Evolutionary conservation across 768 basidiomycete genomes (phyloP).

Genomic region (Lentinula aciculospora): DNA sequence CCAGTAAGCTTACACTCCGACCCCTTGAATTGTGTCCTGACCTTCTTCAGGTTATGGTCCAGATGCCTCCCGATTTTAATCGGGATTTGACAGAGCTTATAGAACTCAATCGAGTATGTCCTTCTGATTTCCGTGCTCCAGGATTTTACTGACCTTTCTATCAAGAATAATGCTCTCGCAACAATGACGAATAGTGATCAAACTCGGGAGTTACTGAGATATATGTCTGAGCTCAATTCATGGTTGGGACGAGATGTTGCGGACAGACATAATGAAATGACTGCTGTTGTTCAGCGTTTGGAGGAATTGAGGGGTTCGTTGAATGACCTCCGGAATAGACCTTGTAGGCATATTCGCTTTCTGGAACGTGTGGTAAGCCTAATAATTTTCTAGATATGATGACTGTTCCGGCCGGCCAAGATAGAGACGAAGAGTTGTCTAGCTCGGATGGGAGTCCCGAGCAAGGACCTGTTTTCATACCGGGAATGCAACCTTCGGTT

Average conservation of each 20-base stretch:
- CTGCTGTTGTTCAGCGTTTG: constrained; percentile 44
- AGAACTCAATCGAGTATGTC: constrained; percentile 56
- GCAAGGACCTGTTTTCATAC: not conserved
- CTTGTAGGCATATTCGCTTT: not conserved
- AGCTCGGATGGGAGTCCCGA: constrained; percentile 3
- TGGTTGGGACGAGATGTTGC: constrained; percentile 78
- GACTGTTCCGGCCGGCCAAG: not conserved
- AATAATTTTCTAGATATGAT: not conserved
- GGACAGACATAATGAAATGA: constrained; percentile 72
- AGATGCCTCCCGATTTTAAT: constrained; percentile 58
- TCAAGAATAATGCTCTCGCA: constrained; percentile 69
- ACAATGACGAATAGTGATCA: constrained; percentile 74
- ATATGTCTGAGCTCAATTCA: constrained; percentile 69
- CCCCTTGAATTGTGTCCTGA: not conserved
- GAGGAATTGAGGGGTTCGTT: constrained; percentile 35
- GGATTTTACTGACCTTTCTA: constrained; percentile 6
- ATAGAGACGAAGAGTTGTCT: not conserved
- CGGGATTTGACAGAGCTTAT: constrained; percentile 39
- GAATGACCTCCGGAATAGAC: not conserved
- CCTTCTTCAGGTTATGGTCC: constrained; percentile 45
- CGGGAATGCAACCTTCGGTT: not conserved
- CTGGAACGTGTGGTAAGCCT: not conserved
- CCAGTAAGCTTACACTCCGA: constrained; percentile 37
- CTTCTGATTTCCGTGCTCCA: constrained; percentile 3
- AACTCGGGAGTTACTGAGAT: constrained; percentile 74